Base-by-base conservation (phyloP, 2,329 filamentous ascomycete genomes). In the Samsoniella hepiali region DNA sequence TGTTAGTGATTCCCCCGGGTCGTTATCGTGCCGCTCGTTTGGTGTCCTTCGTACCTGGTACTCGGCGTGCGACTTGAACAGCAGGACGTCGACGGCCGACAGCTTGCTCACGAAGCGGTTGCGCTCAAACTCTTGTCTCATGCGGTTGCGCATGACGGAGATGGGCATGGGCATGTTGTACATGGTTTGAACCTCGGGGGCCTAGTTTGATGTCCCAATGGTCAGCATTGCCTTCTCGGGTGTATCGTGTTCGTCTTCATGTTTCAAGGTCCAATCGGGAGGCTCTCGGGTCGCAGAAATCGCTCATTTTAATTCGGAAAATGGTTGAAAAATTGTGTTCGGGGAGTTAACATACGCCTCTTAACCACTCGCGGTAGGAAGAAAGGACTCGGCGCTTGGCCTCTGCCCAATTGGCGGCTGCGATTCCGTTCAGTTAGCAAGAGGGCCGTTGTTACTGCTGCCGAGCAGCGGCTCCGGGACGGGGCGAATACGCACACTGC, bases 111-210 rank as follows among this genome's bases (percentile, higher is more conserved):
- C 93, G 76, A 91, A 97, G 83, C 95, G 86, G 81, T 98, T 89
- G 74, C 92, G 87, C 83, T 99, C 95, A 76, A 97, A 99, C 76
- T 99, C 93, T 80, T 98, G 91, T 76, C 95, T 87, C 76, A 98
- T 90, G 81, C 96, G 94, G 65, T 94, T 96, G 71, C 95, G 91
- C 75, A 99, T 88, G 67, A 86, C 84, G 47, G 94, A 91, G 60
- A 97, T 88, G 60, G 94, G 93, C 74, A 96, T 86, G 75, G 91
- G 91, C 73, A 99, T 82, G 67, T 90, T 91, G 86, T 99, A 99
- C 92, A 98, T 97, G 66, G 88, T 90, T 78, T 98, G 95, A 74
- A 99, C 94, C 77, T 98, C 93, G 66, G 95, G 94, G 47, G 93
- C 93, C 95, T 99, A 50, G 6, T 31, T 45, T 29, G 3, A 17